A percentile compares a stretch with the other conserved stretches of the same genome.
phyloP scores from a whole-genome alignment of 192 early-diverging fungal species.

The Backusella westeae region DNA sequence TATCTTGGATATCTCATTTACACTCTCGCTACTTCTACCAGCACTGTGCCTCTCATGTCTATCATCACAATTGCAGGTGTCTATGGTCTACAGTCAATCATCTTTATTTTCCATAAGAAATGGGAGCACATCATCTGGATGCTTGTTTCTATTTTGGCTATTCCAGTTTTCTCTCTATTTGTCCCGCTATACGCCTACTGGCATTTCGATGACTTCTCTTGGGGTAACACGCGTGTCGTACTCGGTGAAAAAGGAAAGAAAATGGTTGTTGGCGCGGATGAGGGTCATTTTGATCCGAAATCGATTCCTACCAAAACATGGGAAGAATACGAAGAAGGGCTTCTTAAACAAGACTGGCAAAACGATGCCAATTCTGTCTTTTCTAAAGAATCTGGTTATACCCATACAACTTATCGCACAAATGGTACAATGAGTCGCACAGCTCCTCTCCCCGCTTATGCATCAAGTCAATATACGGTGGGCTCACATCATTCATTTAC shows the following conservation, averaged over 20 bases:
- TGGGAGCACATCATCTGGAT: conserved; percentile 82
- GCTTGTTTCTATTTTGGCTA: conserved; percentile 74
- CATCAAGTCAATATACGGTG: neutral
- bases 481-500: neutral
- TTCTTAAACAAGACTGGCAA: conserved; percentile 39
- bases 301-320: conserved; percentile 44
- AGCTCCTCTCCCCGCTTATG: neutral
- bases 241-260: conserved; percentile 51
- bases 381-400: conserved; percentile 46
- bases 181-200: conserved; percentile 80
- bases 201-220: conserved; percentile 98
- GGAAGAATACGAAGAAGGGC: conserved; percentile 7
- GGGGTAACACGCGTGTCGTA: conserved; percentile 68
- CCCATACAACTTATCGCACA: conserved; percentile 37
- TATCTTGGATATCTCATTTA: conserved; percentile 87
- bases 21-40: conserved; percentile 48
- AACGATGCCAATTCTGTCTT: conserved; percentile 35
- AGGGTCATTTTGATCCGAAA: conserved; percentile 65
- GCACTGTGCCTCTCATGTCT: conserved; percentile 73
- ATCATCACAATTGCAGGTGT: conserved; percentile 80
- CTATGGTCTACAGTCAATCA: conserved; percentile 87
- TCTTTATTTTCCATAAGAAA: conserved; percentile 74
- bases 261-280: conserved; percentile 43
- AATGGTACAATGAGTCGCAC: conserved; percentile 5
- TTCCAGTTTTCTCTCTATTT: conserved; percentile 65